Conservation (phyloP, 768 basidiomycete species). For the Calocera viscosa region DNA sequence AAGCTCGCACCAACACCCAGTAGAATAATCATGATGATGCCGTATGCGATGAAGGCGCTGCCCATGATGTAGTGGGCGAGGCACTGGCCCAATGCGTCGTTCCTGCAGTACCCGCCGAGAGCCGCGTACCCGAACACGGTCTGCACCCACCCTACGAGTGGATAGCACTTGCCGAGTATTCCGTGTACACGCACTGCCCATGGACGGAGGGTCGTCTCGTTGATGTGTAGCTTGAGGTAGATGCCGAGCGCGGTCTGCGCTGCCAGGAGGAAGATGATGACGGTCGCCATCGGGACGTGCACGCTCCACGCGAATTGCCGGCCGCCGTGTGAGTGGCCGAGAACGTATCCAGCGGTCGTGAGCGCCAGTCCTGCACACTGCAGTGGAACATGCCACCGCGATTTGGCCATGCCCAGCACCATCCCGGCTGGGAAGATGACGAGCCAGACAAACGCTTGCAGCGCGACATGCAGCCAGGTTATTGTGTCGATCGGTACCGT, state of each 20-base stretch:
- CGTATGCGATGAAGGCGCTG: constrained; percentile 82
- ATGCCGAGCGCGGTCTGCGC: constrained; percentile 61
- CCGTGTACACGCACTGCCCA: constrained; percentile 61
- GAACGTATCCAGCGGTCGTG: constrained; percentile 57
- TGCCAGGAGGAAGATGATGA: constrained; percentile 45
- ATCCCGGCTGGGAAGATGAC: constrained; percentile 66
- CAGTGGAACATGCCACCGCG: constrained; percentile 82
- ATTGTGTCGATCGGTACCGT: constrained; percentile 60
- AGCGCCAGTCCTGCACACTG: constrained; percentile 63
- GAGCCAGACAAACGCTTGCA: constrained; percentile 75
- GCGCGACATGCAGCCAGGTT: constrained; percentile 68
- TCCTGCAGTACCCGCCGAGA: constrained; percentile 65
- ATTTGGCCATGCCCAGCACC: constrained; percentile 35
- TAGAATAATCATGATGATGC: constrained; percentile 63
- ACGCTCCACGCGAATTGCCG: constrained; percentile 60
- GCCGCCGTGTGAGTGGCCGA: constrained; percentile 81
- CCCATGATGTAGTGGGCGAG: constrained; percentile 85
- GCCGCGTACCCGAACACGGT: constrained; percentile 75
- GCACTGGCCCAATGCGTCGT: constrained; percentile 70
- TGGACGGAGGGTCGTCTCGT: constrained; percentile 61
- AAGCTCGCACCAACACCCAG: constrained; percentile 66
- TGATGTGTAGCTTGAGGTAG: constrained; percentile 85
- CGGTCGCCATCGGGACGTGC: constrained; percentile 62
- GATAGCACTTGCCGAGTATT: constrained; percentile 70
- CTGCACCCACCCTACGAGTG: constrained; percentile 77